Base-by-base conservation (phyloP, 2,329 filamentous ascomycete species). In the Phialophora chinensis region DNA sequence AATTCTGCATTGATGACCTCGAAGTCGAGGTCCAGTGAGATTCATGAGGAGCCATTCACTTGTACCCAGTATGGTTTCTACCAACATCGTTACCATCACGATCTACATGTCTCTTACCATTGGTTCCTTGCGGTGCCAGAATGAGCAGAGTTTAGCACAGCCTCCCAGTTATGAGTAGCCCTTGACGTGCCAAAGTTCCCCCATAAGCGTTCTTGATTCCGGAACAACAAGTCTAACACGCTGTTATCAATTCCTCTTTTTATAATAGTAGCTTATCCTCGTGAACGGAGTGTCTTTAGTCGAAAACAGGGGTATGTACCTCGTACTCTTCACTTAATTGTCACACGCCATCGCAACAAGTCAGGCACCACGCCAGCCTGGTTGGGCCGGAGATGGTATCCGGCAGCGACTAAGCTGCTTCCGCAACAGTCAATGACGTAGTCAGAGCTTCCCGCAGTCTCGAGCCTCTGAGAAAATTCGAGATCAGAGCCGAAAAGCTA, bases 1-100 rank as follows among this genome's bases (percentile, higher is more conserved):
- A 74, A 59, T 73, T 74, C 64, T 75, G 73, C 44, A 52, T 74
- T 20, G 73, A 74, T 63, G 68, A 74, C 62, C 44, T 74, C 5
- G 62, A 64, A 20, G 29, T 74, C 11, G 63, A 69, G 49, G 52
- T 71, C 11, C 54, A 49, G 3, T 47, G 14, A 23, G 11, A 10
- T n/a, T 23, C 29, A 14, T 14, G 27, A 17, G 10, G 10, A n/a
- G 38, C 38, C 10, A 44, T n/a, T 25, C 23, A 25, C 23, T 25
- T 25, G 38, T 44, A 20, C 38, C 6, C 10, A 7, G 17, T 44
- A 44, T 50, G 27, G n/a, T 38, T 27, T 52, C 20, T 17, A 44
- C 38, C 38, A 44, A 44, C 17, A 20, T n/a, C 17, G 2, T 44
- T 20, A 44, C n/a, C 14, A 17, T n/a, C 14, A n/a, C 4, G 14